Conservation (phyloP, 495 filamentous ascomycete species). For the Aspergillus affinis region DNA sequence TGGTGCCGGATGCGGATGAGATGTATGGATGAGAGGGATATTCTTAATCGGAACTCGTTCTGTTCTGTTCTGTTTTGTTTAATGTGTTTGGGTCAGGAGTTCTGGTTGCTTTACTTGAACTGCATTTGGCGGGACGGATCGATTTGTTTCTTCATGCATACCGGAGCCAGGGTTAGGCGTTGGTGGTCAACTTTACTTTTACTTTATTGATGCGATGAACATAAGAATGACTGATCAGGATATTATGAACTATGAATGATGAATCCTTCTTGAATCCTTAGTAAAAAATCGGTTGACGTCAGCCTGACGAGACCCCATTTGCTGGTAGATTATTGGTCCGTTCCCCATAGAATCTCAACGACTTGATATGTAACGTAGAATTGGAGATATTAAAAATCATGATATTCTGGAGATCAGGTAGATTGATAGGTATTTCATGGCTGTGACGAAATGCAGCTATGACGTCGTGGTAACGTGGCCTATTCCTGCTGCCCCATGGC, state of each 20-base stretch:
- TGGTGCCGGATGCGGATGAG: conserved; percentile 46
- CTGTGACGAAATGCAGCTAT: background rate
- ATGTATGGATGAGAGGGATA: conserved; percentile 34
- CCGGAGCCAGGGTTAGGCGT: background rate
- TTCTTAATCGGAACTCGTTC: conserved; percentile 5
- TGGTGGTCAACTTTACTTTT: background rate
- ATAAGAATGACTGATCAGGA: background rate
- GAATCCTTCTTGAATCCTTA: no score
- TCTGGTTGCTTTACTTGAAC: background rate
- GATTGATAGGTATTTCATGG: background rate
- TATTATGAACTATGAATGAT: background rate
- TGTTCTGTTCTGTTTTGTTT: background rate
- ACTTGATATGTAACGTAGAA: background rate
- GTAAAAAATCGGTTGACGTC: conserved; percentile 13
- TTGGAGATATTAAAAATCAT: conserved; percentile 1
- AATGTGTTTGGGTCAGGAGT: background rate
- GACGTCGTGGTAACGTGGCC: background rate
- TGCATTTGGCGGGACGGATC: background rate
- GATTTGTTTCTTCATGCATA: background rate
- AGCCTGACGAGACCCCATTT: conserved; percentile 15
- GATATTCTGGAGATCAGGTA: background rate
- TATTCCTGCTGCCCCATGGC: background rate
- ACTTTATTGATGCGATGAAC: background rate
- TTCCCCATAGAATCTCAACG: background rate
- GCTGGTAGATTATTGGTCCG: background rate